Evolutionary conservation across 768 basidiomycete genomes (phyloP).

Genomic region (Phylloporus sp.): DNA sequence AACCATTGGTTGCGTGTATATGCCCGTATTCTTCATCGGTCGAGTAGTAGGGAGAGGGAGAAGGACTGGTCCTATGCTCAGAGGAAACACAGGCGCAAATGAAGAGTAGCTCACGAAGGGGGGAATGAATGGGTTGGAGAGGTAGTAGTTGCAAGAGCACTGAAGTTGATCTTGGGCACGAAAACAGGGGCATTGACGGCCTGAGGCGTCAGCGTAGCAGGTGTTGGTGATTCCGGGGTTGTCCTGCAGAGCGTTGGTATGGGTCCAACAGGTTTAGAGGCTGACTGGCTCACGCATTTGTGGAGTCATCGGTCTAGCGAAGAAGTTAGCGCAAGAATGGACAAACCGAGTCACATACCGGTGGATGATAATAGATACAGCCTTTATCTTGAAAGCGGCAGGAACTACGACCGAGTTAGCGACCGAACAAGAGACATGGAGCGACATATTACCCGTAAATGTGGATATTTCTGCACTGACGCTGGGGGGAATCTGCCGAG

Average conservation of each 20-base stretch:
- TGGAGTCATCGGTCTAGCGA: slow-evolving; percentile 17
- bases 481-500: slow-evolving; percentile 57
- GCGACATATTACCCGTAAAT: slow-evolving; percentile 71
- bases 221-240: slow-evolving; percentile 43
- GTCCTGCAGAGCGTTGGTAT: slow-evolving; percentile 26
- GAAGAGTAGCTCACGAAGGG: slow-evolving; percentile 21
- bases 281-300: slow-evolving; percentile 25
- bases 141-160: neutral
- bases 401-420: slow-evolving; percentile 41
- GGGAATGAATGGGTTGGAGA: slow-evolving; percentile 27
- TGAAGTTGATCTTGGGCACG: slow-evolving; percentile 68
- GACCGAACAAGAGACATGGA: neutral
- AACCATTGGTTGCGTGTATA: neutral
- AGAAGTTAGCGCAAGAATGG: slow-evolving; percentile 12
- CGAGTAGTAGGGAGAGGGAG: slow-evolving; percentile 28
- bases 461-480: slow-evolving; percentile 86
- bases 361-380: slow-evolving; percentile 79
- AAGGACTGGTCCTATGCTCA: slow-evolving; percentile 19
- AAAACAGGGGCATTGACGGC: slow-evolving; percentile 84
- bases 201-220: slow-evolving; percentile 48
- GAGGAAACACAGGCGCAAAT: neutral
- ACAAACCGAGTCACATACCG: slow-evolving; percentile 37
- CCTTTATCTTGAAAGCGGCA: slow-evolving; percentile 88
- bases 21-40: slow-evolving; percentile 38
- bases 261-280: neutral